Evolutionary conservation across 768 basidiomycete genomes (phyloP), one percentile per base, ranked within the genome.

Genomic region (Cantharellus anzutake): DNA sequence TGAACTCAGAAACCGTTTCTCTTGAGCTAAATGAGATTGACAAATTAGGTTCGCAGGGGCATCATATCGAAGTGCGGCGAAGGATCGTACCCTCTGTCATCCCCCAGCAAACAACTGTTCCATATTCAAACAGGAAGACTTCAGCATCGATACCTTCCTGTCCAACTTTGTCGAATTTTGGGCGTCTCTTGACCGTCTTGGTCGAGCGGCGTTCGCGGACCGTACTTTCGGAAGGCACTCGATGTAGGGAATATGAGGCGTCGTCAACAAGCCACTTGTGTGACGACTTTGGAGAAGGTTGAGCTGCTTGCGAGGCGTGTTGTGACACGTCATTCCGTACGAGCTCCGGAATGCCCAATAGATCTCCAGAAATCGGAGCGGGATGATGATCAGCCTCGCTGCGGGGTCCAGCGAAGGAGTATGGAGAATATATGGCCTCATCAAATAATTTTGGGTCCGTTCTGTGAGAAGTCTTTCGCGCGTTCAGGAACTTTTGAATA

Each of bases 31-130:
- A 29, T 29, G 20, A 29, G 20, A 29, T 29, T 29, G 20, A 29
- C 20, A 29, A 29, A 29, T 29, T 29, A 29, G 20, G 20, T 29
- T 29, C 20, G 20, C 20, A 29, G 20, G n/a, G 20, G 20, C 20
- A 29, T 29, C 20, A 29, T 29, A 29, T 29, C 20, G 20, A 29
- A 29, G 20, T 29, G 20, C 20, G 20, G 20, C 20, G 20, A 29
- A 29, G 20, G 20, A 29, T 29, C 20, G 20, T 29, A 29, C 20
- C 20, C 20, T 96, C 90, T 42, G 87, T 84, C 92, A 97, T 96
- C 35, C 93, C 93, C 93, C 93, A 97, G 57, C 94, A 87, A 35
- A 97, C 93, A 37, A 94, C 86, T 0, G 89, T 92, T 7, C 93
- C 93, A 68, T 94, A 96, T 63, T 84, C 80, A 70, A 96, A 97